phyloP scores from a whole-genome alignment of 2,329 filamentous ascomycete species.

The Dactylella cylindrospora region DNA sequence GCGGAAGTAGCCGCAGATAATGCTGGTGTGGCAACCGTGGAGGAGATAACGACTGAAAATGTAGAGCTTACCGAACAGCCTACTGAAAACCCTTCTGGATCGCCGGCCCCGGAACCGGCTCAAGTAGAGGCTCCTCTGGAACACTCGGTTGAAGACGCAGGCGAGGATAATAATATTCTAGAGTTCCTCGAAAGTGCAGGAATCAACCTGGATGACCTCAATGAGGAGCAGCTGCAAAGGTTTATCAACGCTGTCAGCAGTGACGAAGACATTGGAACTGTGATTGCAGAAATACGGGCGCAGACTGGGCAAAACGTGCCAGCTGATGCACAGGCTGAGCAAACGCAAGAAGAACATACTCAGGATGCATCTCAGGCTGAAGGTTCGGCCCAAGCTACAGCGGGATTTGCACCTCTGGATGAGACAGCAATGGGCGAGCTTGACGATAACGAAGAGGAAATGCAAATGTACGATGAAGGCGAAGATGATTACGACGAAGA shows the following conservation, averaged over 20 bases:
- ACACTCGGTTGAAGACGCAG: no score
- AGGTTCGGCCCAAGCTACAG: conserved; percentile 1
- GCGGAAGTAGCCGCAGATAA: neutral
- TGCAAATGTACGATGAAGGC: conserved; percentile 26
- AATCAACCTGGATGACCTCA: conserved; percentile 34
- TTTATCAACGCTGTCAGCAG: conserved; percentile 41
- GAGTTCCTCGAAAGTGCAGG: conserved; percentile 30
- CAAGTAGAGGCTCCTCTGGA: no score
- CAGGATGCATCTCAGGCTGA: neutral
- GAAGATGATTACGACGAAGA: conserved; percentile 31
- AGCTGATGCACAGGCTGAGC: neutral
- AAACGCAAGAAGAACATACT: neutral
- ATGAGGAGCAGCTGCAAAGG: conserved; percentile 35
- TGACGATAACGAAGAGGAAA: conserved; percentile 21
- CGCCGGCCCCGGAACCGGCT: no score
- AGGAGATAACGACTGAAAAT: no score
- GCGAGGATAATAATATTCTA: conserved; percentile 10
- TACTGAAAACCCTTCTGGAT: no score
- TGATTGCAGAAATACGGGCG: conserved; percentile 20
- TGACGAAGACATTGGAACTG: conserved; percentile 24
- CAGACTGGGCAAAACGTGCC: conserved; percentile 4
- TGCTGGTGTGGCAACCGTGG: no score
- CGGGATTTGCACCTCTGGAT: neutral
- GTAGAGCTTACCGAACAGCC: no score
- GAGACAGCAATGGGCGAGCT: conserved; percentile 5